These are phyloP conservation scores for Macadamia tetraphylla DNA, from an alignment of 164 flowering plant genomes.

Conservation along the genomic window DNA sequence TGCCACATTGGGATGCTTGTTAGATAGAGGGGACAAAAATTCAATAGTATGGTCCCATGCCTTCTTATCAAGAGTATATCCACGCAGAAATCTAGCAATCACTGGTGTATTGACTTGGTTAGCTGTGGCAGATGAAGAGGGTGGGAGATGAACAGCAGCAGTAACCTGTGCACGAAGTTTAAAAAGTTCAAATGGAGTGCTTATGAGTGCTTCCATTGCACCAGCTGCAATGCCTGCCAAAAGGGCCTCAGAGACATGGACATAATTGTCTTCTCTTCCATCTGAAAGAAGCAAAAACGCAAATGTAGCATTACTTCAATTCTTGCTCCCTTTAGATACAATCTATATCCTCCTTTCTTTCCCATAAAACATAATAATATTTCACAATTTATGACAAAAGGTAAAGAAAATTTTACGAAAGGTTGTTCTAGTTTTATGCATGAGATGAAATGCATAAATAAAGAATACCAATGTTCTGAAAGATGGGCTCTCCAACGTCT, in stretches of 20 bases:
- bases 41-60: constrained; percentile 52
- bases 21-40: constrained; percentile 54
- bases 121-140: constrained; percentile 22
- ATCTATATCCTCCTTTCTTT: no score
- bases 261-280: constrained; percentile 75
- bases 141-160: constrained; percentile 46
- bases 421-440: no score
- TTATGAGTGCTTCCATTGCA: constrained; percentile 51
- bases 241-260: constrained; percentile 73
- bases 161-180: constrained; percentile 83
- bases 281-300: constrained; percentile 39
- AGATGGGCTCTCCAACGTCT: no score
- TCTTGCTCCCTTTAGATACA: no score
- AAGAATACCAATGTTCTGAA: no score
- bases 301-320: background rate
- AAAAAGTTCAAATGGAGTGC: constrained; percentile 81
- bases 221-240: constrained; percentile 83
- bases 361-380: no score
- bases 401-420: no score
- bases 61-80: constrained; percentile 50
- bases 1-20: constrained; percentile 48
- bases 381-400: no score
- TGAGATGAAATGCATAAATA: no score
- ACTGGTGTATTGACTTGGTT: constrained; percentile 29
- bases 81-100: constrained; percentile 42